A percentile compares a stretch with the other conserved stretches of the same genome.
Conservation (phyloP, 805 yeast species). For the Priceomyces carsonii region DNA sequence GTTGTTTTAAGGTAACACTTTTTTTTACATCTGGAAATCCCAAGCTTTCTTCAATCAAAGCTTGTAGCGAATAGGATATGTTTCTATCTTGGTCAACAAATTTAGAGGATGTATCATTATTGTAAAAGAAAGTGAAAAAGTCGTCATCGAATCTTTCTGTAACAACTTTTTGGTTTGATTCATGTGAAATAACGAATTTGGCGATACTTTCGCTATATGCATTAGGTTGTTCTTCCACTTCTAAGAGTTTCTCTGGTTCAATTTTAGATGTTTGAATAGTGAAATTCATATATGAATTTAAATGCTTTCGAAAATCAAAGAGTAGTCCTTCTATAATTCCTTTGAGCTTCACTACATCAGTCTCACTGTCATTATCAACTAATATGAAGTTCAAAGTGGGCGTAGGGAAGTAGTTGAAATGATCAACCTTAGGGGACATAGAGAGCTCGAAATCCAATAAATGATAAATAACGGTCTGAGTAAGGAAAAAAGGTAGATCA, state of each 20-base stretch:
- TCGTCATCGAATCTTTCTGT: neutral
- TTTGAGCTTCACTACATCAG: neutral
- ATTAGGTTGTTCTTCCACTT: neutral
- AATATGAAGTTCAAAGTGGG: constrained; percentile 2
- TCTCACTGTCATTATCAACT: neutral
- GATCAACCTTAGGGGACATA: no score
- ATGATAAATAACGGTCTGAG: constrained; percentile 43
- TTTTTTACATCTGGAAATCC: constrained; percentile 3
- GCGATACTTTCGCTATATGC: neutral
- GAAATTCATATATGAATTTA: neutral
- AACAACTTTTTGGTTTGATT: constrained; percentile 1
- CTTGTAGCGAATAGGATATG: neutral
- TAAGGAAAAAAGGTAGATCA: constrained; percentile 61
- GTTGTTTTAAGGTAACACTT: neutral
- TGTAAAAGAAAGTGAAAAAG: neutral
- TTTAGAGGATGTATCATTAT: constrained; percentile 1
- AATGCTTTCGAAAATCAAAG: neutral
- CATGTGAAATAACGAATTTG: constrained; percentile 2
- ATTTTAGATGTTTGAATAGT: neutral
- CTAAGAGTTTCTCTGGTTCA: neutral
- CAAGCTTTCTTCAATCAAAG: constrained; percentile 3
- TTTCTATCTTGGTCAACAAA: neutral
- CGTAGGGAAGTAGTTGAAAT: neutral
- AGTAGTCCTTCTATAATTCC: neutral
- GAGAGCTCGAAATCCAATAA: constrained; percentile 31